Conservation (phyloP, 2,329 filamentous ascomycete genomes). For the Harringtonia aguacate region DNA sequence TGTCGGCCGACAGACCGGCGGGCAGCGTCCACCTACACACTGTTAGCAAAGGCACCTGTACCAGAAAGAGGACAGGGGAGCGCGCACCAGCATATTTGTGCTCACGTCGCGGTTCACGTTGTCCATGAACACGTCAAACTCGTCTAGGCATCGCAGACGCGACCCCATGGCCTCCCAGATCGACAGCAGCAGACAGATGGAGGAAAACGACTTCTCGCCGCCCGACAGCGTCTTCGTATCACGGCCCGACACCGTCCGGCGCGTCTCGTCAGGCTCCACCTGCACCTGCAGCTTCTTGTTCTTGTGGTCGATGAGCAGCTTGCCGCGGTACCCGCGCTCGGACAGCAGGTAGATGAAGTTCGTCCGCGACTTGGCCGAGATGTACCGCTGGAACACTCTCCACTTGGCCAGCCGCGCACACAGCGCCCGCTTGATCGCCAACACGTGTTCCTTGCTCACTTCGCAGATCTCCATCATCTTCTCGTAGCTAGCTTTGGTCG, state of each 20-base stretch:
- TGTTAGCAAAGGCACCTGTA: slow-evolving; percentile 12
- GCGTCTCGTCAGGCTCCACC: slow-evolving; percentile 62
- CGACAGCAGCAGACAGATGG: slow-evolving; percentile 82
- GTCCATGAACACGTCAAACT: slow-evolving; percentile 99
- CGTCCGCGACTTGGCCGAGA: slow-evolving; percentile 74
- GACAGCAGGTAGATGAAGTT: slow-evolving; percentile 83
- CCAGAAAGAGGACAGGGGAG: neutral
- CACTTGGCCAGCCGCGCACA: slow-evolving; percentile 62
- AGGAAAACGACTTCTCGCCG: slow-evolving; percentile 96
- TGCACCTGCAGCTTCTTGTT: slow-evolving; percentile 66
- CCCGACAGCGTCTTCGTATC: slow-evolving; percentile 89
- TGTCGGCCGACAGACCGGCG: slow-evolving; percentile 80
- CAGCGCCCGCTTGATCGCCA: slow-evolving; percentile 47
- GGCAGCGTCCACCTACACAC: slow-evolving; percentile 62
- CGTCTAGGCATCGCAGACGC: slow-evolving; percentile 86
- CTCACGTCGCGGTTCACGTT: slow-evolving; percentile 88
- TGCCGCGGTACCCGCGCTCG: slow-evolving; percentile 80
- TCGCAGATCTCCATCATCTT: slow-evolving; percentile 31
- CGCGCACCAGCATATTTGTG: slow-evolving; percentile 80
- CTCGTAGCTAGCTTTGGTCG: slow-evolving; percentile 27
- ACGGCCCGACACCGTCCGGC: slow-evolving; percentile 57
- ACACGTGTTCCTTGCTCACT: slow-evolving; percentile 29
- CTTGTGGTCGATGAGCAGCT: slow-evolving; percentile 67
- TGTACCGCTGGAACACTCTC: slow-evolving; percentile 70
- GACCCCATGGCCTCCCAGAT: slow-evolving; percentile 99